Conservation (phyloP, 2,329 filamentous ascomycete genomes). For the Helminthosporium solani region DNA sequence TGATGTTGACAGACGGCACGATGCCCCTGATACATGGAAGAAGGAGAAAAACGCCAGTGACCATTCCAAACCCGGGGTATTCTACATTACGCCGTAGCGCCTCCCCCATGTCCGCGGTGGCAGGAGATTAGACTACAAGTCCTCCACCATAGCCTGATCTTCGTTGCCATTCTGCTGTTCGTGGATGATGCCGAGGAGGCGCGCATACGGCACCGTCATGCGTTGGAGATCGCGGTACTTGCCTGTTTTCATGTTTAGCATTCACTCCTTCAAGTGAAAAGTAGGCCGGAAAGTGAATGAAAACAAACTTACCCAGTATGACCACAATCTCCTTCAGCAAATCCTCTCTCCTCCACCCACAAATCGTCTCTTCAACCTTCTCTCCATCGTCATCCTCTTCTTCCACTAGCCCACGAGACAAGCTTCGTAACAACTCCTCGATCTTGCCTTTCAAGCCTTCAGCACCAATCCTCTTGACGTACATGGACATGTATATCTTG, state of each 20-base stretch:
- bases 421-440: slow-evolving; percentile 81
- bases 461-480: slow-evolving; percentile 89
- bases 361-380: slow-evolving; percentile 65
- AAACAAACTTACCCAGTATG: slow-evolving; percentile 68
- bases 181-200: slow-evolving; percentile 46
- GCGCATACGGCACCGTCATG: slow-evolving; percentile 91
- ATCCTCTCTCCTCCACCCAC: slow-evolving; percentile 87
- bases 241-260: slow-evolving; percentile 52
- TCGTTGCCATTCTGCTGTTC: slow-evolving; percentile 15
- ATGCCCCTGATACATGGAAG: not conserved
- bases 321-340: slow-evolving; percentile 87
- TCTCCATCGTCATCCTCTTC: slow-evolving; percentile 58
- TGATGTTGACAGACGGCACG: not conserved
- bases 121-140: slow-evolving; percentile 28
- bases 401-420: slow-evolving; percentile 70
- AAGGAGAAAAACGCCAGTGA: not conserved
- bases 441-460: slow-evolving; percentile 87
- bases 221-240: slow-evolving; percentile 95
- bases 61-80: not conserved
- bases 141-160: slow-evolving; percentile 40
- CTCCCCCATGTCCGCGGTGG: not conserved
- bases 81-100: not conserved
- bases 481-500: slow-evolving; percentile 94
- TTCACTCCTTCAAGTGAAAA: not conserved
- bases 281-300: not conserved